Percentiles rank a stretch among this genome's conserved stretches.
Evolutionary conservation across 306 rosid species (phyloP).

Genomic region (Benincasa hispida): DNA sequence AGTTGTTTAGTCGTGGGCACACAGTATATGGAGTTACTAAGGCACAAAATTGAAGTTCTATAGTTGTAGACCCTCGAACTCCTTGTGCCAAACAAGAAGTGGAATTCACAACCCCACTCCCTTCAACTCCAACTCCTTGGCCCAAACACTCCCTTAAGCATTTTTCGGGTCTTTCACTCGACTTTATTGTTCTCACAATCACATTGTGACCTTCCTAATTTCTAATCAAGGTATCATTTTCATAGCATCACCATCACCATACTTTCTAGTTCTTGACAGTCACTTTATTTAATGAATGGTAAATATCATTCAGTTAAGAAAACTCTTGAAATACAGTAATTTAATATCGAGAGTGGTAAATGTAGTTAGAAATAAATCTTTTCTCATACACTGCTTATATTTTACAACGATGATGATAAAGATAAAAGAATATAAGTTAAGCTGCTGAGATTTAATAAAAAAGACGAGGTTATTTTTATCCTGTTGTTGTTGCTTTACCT

Average conservation of each 20-base stretch:
- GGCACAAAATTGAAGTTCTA: too few relatives aligned
- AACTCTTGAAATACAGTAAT: background rate
- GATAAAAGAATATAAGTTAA: background rate
- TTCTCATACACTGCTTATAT: background rate
- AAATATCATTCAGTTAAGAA: background rate
- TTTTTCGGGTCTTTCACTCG: background rate
- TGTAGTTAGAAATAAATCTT: background rate
- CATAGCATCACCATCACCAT: background rate
- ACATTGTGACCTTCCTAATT: background rate
- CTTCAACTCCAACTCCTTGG: too few relatives aligned
- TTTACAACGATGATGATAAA: background rate
- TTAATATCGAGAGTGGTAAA: background rate
- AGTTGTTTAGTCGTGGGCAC: too few relatives aligned
- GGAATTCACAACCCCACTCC: too few relatives aligned
- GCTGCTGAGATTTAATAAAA: background rate
- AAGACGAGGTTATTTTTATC: background rate
- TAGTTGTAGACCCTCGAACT: too few relatives aligned
- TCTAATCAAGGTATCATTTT: background rate
- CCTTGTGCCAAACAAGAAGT: too few relatives aligned
- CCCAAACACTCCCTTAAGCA: background rate
- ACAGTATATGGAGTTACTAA: too few relatives aligned
- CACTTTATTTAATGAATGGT: background rate
- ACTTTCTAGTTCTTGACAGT: background rate
- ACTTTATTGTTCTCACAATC: background rate
- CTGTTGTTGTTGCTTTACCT: background rate